Evolutionary conservation across 345 rosid genomes (phyloP).

Genomic region (Tarenaya hassleriana): DNA sequence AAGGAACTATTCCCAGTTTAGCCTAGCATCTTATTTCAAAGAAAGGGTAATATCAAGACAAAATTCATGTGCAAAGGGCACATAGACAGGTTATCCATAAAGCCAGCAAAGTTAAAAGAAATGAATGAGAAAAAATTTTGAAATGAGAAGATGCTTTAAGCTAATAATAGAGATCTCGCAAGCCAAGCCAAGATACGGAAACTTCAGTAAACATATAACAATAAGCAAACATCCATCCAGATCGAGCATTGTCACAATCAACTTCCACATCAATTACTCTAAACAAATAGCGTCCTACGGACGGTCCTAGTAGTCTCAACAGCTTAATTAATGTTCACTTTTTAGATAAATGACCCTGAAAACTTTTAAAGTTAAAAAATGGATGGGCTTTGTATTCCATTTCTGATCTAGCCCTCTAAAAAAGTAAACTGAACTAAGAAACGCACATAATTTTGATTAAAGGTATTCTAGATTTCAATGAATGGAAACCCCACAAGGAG

Average conservation of each 20-base stretch:
- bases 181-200: conserved; percentile 2
- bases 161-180: conserved; percentile 1
- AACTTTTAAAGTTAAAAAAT: no score
- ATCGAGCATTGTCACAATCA: neutral
- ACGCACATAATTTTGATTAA: neutral
- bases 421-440: neutral
- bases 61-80: neutral
- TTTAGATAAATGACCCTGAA: no score
- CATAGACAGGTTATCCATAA: neutral
- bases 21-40: conserved; percentile 5
- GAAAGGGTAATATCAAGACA: neutral
- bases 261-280: neutral
- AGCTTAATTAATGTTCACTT: no score
- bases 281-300: no score
- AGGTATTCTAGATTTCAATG: neutral
- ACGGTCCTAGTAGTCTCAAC: no score
- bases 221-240: conserved; percentile 1
- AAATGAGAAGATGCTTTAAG: neutral
- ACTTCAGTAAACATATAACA: neutral
- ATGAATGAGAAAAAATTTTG: neutral
- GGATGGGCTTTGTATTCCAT: neutral
- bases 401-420: neutral
- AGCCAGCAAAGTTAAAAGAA: neutral
- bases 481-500: neutral
- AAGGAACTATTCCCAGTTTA: neutral